Conservation (phyloP, 1,139 yeast species). For the Yamadazyma membranifaciens region DNA sequence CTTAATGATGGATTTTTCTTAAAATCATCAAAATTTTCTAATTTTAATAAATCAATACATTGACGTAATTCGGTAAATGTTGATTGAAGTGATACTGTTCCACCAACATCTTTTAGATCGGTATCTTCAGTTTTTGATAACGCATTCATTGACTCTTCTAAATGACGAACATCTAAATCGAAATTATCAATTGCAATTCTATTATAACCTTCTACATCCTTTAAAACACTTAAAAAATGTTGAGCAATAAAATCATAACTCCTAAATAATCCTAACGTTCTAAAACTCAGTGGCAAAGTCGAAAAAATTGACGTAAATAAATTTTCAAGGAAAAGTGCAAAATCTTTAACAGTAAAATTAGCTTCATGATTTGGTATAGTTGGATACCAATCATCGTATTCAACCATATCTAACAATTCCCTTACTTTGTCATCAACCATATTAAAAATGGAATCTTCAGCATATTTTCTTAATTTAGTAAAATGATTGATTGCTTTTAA, state of each 20-base stretch:
- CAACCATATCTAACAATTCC: conserved; percentile 80
- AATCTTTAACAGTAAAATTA: conserved; percentile 73
- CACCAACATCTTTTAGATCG: conserved; percentile 23
- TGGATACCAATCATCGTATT: conserved; percentile 75
- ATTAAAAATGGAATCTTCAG: conserved; percentile 79
- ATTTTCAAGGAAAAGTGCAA: conserved; percentile 84
- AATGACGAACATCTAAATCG: conserved; percentile 41
- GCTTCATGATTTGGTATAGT: conserved; percentile 54
- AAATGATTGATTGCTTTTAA: conserved; percentile 50
- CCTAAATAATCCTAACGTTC: conserved; percentile 76
- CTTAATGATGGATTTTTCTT: conserved; percentile 37
- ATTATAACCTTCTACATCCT: conserved; percentile 44
- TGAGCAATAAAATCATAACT: conserved; percentile 84
- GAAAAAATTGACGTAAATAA: conserved; percentile 86
- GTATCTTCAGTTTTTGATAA: conserved; percentile 11
- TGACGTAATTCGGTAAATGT: conserved; percentile 48
- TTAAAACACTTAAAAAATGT: conserved; percentile 61
- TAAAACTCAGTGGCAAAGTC: conserved; percentile 74
- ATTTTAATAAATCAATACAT: conserved; percentile 39
- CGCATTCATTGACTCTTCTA: conserved; percentile 39
- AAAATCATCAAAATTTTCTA: conserved; percentile 41
- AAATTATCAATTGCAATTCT: conserved; percentile 42
- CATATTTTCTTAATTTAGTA: conserved; percentile 61
- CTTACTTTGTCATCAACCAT: conserved; percentile 77
- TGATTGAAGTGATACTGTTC: conserved; percentile 41